phyloP scores from a whole-genome alignment of 768 basidiomycete genomes.

The Butyriboletus loyo region DNA sequence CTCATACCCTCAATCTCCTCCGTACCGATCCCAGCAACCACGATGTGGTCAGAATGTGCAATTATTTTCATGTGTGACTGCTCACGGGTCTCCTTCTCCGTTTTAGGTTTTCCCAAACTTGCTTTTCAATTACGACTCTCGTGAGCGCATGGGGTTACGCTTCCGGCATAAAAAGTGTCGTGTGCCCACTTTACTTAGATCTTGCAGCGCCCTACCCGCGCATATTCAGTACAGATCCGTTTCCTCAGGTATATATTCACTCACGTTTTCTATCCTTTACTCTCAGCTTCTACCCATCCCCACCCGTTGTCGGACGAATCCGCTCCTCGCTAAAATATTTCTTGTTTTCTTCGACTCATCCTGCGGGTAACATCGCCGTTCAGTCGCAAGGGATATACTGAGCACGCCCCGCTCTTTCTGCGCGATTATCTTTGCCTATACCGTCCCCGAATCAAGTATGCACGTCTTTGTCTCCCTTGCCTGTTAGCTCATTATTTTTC shows the following conservation, averaged over 20 bases:
- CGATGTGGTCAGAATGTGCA: not conserved
- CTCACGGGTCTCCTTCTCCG: not conserved
- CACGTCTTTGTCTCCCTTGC: not conserved
- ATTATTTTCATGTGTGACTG: not conserved
- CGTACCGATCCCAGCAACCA: slow-evolving; percentile 2
- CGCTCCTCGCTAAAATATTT: not conserved
- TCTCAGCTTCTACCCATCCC: not conserved
- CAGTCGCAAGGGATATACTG: not conserved
- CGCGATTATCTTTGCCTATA: not conserved
- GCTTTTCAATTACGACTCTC: slow-evolving; percentile 14
- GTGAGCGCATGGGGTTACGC: slow-evolving; percentile 2
- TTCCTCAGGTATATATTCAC: slow-evolving; percentile 3
- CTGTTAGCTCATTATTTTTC: not conserved
- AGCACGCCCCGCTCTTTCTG: not conserved
- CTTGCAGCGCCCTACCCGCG: not conserved
- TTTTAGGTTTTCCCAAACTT: slow-evolving; percentile 1
- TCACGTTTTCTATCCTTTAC: not conserved
- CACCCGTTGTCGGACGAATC: not conserved
- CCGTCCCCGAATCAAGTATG: slow-evolving; percentile 1
- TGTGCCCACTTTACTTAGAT: slow-evolving; percentile 15
- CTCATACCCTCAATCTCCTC: not conserved
- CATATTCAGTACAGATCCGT: not conserved
- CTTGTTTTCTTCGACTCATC: too few species aligned
- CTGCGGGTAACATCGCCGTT: not conserved
- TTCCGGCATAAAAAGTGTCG: slow-evolving; percentile 25